Evolutionary conservation across 371 early-diverging fungal species (phyloP).

Genomic region (Rhizomucor pusillus): DNA sequence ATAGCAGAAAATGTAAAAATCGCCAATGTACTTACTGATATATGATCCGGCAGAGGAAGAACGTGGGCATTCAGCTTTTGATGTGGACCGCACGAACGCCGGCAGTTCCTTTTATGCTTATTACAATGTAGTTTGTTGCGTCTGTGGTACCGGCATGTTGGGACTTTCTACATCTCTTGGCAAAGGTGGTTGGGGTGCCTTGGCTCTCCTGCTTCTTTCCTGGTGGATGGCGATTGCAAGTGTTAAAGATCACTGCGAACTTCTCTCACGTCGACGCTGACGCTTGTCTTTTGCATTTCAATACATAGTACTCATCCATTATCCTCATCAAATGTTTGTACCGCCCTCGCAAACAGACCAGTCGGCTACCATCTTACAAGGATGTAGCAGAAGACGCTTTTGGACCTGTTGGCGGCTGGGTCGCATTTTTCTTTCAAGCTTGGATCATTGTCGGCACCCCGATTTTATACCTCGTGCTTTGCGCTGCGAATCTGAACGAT

Average conservation of each 20-base stretch:
- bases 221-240: slow-evolving; percentile 69
- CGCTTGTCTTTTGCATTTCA: too few relatives aligned
- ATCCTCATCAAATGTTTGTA: slow-evolving; percentile 36
- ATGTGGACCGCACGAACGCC: slow-evolving; percentile 12
- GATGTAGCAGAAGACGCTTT: slow-evolving; percentile 31
- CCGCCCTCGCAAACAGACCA: slow-evolving; percentile 20
- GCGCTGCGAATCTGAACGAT: slow-evolving; percentile 49
- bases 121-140: slow-evolving; percentile 71
- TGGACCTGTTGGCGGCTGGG: slow-evolving; percentile 38
- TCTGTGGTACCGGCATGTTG: slow-evolving; percentile 81
- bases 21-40: too few relatives aligned
- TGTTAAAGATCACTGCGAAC: too few relatives aligned
- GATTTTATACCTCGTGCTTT: slow-evolving; percentile 53
- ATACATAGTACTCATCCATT: slow-evolving; percentile 31
- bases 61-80: background rate
- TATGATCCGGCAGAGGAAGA: too few relatives aligned
- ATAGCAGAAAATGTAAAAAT: too few relatives aligned
- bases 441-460: slow-evolving; percentile 56
- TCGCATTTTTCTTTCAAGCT: slow-evolving; percentile 53
- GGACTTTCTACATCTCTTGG: slow-evolving; percentile 77
- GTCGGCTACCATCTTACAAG: slow-evolving; percentile 42
- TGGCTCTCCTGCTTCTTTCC: slow-evolving; percentile 70
- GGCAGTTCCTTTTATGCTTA: slow-evolving; percentile 41
- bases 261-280: too few relatives aligned
- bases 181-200: slow-evolving; percentile 80